These are phyloP conservation scores for Saitozyma podzolica DNA, from an alignment of 768 basidiomycete genomes.

Conservation along the genomic window DNA sequence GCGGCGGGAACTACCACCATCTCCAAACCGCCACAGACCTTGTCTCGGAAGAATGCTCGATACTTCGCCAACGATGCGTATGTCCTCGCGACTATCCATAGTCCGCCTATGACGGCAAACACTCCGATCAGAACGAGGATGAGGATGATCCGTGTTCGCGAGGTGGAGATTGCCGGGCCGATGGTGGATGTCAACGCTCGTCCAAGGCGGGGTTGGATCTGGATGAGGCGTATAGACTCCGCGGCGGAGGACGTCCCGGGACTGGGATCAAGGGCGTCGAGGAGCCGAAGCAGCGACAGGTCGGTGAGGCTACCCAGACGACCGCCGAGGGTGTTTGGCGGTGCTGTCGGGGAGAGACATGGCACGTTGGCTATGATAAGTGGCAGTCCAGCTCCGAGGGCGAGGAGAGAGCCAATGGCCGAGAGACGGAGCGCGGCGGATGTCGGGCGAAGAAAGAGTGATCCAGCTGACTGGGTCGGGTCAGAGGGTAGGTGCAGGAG, in stretches of 20 bases:
- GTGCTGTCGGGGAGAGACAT: conserved; percentile 63
- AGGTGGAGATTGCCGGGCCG: conserved; percentile 44
- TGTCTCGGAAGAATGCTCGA: conserved; percentile 63
- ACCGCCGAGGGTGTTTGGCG: conserved; percentile 59
- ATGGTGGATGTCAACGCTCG: conserved; percentile 44
- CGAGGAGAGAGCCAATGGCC: conserved; percentile 68
- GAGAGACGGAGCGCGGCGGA: conserved; percentile 67
- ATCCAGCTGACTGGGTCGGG: conserved; percentile 65
- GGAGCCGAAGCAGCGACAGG: conserved; percentile 71
- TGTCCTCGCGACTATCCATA: conserved; percentile 67
- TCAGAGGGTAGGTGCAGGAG: conserved; percentile 64
- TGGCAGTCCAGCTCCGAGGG: conserved; percentile 70
- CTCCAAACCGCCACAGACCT: conserved; percentile 68
- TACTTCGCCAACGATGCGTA: conserved; percentile 62
- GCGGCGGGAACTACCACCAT: conserved; percentile 71
- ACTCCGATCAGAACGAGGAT: conserved; percentile 65
- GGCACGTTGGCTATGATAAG: conserved; percentile 69
- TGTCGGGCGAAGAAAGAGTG: conserved; percentile 69
- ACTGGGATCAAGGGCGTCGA: conserved; percentile 59
- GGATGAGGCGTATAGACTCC: conserved; percentile 40
- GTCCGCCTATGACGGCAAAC: conserved; percentile 65
- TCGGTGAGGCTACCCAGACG: conserved; percentile 70
- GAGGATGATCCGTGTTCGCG: conserved; percentile 67
- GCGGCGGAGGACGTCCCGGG: conserved; percentile 43
- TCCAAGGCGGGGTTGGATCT: background rate